Evolutionary conservation across 2,329 filamentous ascomycete species (phyloP).

Genomic region (Camillea tinctor): DNA sequence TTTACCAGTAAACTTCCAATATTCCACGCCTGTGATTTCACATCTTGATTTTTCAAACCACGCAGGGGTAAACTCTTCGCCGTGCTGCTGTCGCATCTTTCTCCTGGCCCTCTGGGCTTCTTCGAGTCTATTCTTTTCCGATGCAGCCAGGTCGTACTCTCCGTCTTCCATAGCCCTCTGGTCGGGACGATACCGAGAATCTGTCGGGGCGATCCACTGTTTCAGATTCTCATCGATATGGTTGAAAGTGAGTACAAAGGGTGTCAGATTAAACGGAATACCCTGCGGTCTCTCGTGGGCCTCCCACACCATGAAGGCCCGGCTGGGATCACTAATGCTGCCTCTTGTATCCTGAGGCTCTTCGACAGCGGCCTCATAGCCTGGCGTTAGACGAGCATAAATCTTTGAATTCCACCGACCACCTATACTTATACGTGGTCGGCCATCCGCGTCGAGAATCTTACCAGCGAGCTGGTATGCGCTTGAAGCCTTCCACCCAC

Average conservation of each 20-base stretch:
- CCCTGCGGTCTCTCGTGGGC: slow-evolving; percentile 75
- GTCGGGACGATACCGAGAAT: slow-evolving; percentile 88
- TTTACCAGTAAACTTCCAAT: slow-evolving; percentile 83
- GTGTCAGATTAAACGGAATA: slow-evolving; percentile 95
- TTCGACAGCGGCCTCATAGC: slow-evolving; percentile 74
- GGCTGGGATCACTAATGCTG: slow-evolving; percentile 62
- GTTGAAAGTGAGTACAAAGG: slow-evolving; percentile 93
- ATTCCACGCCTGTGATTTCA: slow-evolving; percentile 80
- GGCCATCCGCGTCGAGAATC: slow-evolving; percentile 75
- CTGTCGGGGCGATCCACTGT: slow-evolving; percentile 81
- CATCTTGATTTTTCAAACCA: slow-evolving; percentile 80
- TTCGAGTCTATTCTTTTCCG: slow-evolving; percentile 92
- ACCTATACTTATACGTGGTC: slow-evolving; percentile 83
- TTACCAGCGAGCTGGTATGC: slow-evolving; percentile 88
- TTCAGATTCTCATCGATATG: slow-evolving; percentile 80
- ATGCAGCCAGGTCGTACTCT: slow-evolving; percentile 89
- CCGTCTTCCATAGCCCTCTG: slow-evolving; percentile 98
- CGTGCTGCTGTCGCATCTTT: slow-evolving; percentile 68
- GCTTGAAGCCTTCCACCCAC: slow-evolving; percentile 92
- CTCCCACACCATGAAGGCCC: slow-evolving; percentile 92
- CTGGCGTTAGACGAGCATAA: slow-evolving; percentile 88
- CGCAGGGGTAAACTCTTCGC: slow-evolving; percentile 77
- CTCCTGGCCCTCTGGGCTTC: slow-evolving; percentile 82
- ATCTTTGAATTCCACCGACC: slow-evolving; percentile 98
- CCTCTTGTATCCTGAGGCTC: slow-evolving; percentile 52